Percentiles rank a stretch among this genome's conserved stretches.
Conservation (phyloP, 2,329 filamentous ascomycete species). For the Ascochyta clinopodiicola region DNA sequence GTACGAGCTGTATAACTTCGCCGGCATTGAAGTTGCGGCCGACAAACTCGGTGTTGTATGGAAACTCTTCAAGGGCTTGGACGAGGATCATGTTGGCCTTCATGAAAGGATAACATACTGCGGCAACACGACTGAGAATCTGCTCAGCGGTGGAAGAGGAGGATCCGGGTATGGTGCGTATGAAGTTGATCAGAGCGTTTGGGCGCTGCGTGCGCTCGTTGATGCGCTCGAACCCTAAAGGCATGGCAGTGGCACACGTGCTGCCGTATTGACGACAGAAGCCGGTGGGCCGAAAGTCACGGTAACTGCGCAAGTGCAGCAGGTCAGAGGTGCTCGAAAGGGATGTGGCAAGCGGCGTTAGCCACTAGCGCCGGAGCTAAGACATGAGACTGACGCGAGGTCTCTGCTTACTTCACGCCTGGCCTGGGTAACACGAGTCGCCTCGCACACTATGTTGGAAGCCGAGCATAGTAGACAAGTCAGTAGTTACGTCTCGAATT, state of each 20-base stretch:
- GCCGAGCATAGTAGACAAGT: too few relatives aligned
- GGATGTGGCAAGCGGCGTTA: too few relatives aligned
- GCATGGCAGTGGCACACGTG: constrained; percentile 62
- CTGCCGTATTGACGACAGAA: background rate
- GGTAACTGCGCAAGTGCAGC: too few relatives aligned
- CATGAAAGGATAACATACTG: constrained; percentile 74
- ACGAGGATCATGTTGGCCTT: constrained; percentile 55
- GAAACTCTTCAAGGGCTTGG: constrained; percentile 75
- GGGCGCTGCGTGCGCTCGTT: constrained; percentile 78
- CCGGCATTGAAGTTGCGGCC: constrained; percentile 91
- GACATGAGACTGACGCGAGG: background rate
- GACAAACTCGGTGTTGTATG: constrained; percentile 80
- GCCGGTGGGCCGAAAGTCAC: too few relatives aligned
- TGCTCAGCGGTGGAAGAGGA: constrained; percentile 37
- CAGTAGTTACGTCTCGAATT: too few relatives aligned
- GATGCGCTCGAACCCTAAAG: constrained; percentile 77
- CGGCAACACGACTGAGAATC: constrained; percentile 54
- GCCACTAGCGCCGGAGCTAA: constrained; percentile 5
- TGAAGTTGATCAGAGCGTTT: constrained; percentile 82
- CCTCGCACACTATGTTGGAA: too few relatives aligned
- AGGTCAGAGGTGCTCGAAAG: too few relatives aligned
- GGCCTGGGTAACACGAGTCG: background rate
- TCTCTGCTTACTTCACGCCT: background rate
- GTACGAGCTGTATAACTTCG: constrained; percentile 83
- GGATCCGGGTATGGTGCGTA: constrained; percentile 75